A percentile compares a stretch with the other conserved stretches of the same genome.
phyloP scores from a whole-genome alignment of 192 early-diverging fungal genomes.

The Backusella circina region DNA sequence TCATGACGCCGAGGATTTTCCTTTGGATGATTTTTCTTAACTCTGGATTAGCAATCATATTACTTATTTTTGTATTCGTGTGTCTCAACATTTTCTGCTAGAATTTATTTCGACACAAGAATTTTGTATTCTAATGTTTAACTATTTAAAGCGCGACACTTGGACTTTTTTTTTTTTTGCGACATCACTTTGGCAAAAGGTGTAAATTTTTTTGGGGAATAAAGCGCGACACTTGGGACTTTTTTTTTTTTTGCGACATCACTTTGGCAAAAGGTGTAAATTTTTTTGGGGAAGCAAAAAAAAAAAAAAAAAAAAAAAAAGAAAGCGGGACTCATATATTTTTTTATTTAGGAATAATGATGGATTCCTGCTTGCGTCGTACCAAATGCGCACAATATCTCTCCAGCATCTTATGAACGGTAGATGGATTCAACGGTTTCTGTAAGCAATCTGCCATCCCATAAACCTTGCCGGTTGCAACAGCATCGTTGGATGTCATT shows the following conservation, averaged over 20 bases:
- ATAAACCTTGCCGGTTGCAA: slow-evolving; percentile 53
- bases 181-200: too few relatives aligned
- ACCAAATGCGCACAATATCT: neutral
- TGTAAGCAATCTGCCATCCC: slow-evolving; percentile 71
- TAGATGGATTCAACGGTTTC: neutral
- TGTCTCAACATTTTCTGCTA: neutral
- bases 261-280: too few relatives aligned
- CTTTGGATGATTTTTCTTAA: neutral
- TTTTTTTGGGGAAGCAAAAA: too few relatives aligned
- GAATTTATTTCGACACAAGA: neutral
- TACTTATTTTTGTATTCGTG: neutral
- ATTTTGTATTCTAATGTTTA: too few relatives aligned
- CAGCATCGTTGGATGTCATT: slow-evolving; percentile 64
- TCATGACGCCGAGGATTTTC: neutral
- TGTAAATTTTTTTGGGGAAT: too few relatives aligned
- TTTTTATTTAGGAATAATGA: neutral
- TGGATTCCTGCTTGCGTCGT: neutral
- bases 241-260: too few relatives aligned
- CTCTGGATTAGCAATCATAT: slow-evolving; percentile 4
- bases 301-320: too few relatives aligned
- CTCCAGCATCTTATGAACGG: neutral
- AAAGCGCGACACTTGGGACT: too few relatives aligned
- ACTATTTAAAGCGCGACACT: neutral
- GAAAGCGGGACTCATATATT: neutral
- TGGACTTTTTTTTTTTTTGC: too few relatives aligned